Evolutionary conservation across 805 yeast species (phyloP), one percentile per base, ranked within the genome.

Genomic region (Nakazawaea wickerhamii): DNA sequence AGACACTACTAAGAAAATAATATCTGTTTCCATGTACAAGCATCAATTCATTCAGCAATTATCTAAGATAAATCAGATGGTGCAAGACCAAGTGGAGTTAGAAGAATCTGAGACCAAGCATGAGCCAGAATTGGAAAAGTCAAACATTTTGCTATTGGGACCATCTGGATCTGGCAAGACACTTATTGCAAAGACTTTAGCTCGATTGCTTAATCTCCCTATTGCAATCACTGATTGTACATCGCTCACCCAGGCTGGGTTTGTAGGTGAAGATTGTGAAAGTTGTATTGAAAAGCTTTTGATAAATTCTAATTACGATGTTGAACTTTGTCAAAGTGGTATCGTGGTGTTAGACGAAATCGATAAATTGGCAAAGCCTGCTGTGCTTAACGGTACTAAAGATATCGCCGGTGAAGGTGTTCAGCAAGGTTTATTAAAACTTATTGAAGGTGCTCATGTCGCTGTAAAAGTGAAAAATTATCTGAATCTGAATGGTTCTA

Each of bases 381-480:
- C 70, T 1, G 64, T 66, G 10, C 57, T 62, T 27, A 63, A 64
- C 26, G 79, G 77, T 4, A 67, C 76, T 0, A 73, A 75, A 47
- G 84, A 77, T 54, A 78, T 77, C 2, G 65, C 81, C 1, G 84
- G 84, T 6, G 83, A 78, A 55, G 83, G 84, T 38, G 83, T 78
- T 14, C 84, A 77, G 49, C 83, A 77, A 50, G 75, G 81, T 0
- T 53, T 77, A 11, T 52, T 77, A 48, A 78, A 78, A 50, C 61
- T 77, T 36, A 65, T 77, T 28, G 84, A 77, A 52, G 84, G 84
- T 2, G 70, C 78, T 15, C 65, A 61, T 10, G 71, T 77, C 2
- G 65, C 65, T 22, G 70, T 72, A 2, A 70, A 74, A 52, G 63
- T 55, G 5, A 55, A 53, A 27, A 54, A 53, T 23, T 42, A 47